Percentiles rank a stretch among this genome's conserved stretches.
Evolutionary conservation across 768 basidiomycete species (phyloP).

Genomic region (Mrakia blollopis): DNA sequence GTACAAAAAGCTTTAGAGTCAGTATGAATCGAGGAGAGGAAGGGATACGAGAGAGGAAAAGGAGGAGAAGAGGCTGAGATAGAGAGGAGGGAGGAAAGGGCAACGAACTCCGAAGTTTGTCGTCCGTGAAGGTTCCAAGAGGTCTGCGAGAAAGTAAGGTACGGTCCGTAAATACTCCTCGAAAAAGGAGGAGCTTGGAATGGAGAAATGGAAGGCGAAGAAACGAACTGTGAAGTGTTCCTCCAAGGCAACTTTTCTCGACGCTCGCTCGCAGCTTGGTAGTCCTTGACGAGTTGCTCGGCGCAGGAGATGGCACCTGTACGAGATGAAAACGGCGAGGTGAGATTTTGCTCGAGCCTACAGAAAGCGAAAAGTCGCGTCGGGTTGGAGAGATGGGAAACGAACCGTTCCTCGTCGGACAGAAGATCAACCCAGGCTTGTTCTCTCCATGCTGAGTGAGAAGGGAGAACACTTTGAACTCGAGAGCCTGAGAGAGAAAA

Average conservation of each 20-base stretch:
- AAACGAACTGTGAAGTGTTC: conserved; percentile 53
- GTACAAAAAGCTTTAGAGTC: background rate
- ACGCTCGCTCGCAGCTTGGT: conserved; percentile 46
- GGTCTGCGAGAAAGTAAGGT: conserved; percentile 54
- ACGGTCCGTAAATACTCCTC: conserved; percentile 25
- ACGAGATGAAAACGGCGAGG: background rate
- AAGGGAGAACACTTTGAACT: conserved; percentile 65
- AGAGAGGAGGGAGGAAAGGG: background rate
- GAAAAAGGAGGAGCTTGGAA: background rate
- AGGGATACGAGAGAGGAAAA: conserved; percentile 38
- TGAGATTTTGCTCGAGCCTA: background rate
- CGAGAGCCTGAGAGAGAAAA: conserved; percentile 49
- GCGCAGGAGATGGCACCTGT: conserved; percentile 58
- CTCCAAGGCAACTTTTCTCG: conserved; percentile 64
- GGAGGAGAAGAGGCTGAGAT: background rate
- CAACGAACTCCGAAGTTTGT: conserved; percentile 57
- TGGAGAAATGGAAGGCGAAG: background rate
- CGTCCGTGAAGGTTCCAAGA: conserved; percentile 59
- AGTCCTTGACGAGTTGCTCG: conserved; percentile 69
- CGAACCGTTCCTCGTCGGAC: conserved; percentile 65
- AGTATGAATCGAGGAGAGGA: conserved; percentile 22
- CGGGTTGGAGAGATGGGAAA: background rate
- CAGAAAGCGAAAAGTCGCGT: no score
- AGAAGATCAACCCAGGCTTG: conserved; percentile 85
- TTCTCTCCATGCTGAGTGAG: conserved; percentile 66